phyloP scores from a whole-genome alignment of 2,329 filamentous ascomycete species.

The Alternaria dauci region DNA sequence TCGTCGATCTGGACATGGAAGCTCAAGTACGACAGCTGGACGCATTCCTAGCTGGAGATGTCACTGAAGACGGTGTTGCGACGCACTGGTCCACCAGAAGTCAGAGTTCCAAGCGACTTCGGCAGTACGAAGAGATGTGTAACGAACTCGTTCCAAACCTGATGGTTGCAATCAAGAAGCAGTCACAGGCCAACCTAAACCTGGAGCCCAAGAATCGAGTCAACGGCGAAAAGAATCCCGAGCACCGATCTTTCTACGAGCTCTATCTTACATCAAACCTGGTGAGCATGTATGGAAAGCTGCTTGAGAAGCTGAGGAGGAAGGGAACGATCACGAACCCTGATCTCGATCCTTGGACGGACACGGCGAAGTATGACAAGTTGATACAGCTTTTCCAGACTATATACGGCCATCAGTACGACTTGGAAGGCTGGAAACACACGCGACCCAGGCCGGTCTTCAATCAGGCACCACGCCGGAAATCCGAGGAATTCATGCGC shows the following conservation, averaged over 20 bases:
- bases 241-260: not conserved
- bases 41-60: not conserved
- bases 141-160: not conserved
- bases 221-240: not conserved
- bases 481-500: not conserved
- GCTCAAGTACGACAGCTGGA: constrained; percentile 4
- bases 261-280: not conserved
- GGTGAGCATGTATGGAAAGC: not conserved
- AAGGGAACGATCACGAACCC: not conserved
- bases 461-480: not conserved
- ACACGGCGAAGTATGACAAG: not conserved
- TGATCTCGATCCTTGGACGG: constrained; percentile 1
- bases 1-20: not conserved
- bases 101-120: not conserved
- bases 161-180: not conserved
- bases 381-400: not conserved
- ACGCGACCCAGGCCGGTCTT: not conserved
- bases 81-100: constrained; percentile 4
- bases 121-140: not conserved
- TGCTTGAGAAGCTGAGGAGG: not conserved
- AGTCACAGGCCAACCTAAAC: not conserved
- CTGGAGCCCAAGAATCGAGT: not conserved
- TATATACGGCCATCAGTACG: not conserved
- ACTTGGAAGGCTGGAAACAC: not conserved
- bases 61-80: not conserved